phyloP scores from a whole-genome alignment of 495 filamentous ascomycete species.

The Lophium mytilinum region DNA sequence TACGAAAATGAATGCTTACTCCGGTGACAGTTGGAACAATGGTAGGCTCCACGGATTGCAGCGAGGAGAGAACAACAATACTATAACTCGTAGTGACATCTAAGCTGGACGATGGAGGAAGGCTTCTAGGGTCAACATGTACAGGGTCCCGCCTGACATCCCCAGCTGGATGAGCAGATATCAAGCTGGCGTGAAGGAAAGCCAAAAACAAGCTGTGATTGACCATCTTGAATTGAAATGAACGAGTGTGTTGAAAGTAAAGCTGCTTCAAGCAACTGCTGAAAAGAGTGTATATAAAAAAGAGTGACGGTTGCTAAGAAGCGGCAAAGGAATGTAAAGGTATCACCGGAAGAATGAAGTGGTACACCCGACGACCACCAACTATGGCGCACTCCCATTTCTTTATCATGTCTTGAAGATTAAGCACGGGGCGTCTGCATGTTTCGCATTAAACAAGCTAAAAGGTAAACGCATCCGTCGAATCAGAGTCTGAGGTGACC shows the following conservation, averaged over 20 bases:
- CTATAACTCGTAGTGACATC: slow-evolving; percentile 20
- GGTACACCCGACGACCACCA: not conserved
- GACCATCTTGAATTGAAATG: slow-evolving; percentile 8
- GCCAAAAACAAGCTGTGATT: slow-evolving; percentile 14
- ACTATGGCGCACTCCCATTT: not conserved
- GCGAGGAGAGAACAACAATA: slow-evolving; percentile 6
- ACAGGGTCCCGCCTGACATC: not conserved
- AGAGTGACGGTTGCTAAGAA: slow-evolving; percentile 1
- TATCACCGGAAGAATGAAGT: slow-evolving; percentile 2
- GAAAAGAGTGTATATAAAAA: slow-evolving; percentile 3
- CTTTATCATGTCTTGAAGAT: slow-evolving; percentile 1
- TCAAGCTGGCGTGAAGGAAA: slow-evolving; percentile 4
- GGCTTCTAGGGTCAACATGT: slow-evolving; percentile 7
- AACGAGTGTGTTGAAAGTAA: not conserved
- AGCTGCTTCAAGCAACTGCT: not conserved
- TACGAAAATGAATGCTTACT: slow-evolving; percentile 7
- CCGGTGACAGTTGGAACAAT: slow-evolving; percentile 15
- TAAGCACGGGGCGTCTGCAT: not conserved
- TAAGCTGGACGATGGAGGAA: slow-evolving; percentile 9
- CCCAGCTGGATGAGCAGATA: slow-evolving; percentile 10
- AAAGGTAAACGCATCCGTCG: not conserved
- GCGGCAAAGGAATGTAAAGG: not conserved
- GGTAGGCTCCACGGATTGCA: slow-evolving; percentile 17
- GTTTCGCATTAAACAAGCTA: not conserved
- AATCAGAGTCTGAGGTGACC: not conserved